These are phyloP conservation scores for Marasmius tenuissimus DNA, from an alignment of 1,284 basidiomycete species.

Conservation along the genomic window DNA sequence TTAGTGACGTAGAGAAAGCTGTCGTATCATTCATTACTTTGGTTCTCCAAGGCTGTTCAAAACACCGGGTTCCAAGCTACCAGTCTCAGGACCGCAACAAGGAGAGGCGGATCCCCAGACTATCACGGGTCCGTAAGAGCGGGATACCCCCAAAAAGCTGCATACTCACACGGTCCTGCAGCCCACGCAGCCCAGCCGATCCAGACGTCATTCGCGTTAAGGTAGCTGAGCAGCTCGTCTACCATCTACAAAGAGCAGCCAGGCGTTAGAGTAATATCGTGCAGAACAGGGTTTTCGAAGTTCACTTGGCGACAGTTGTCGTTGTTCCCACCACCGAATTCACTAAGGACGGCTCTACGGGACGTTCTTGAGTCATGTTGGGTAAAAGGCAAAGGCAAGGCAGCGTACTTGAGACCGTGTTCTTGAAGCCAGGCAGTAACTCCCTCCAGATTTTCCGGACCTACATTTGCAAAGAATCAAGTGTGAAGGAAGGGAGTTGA, in stretches of 20 bases:
- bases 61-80: constrained; percentile 42
- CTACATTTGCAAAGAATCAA: constrained; percentile 13
- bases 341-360: constrained; percentile 40
- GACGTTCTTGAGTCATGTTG: not conserved
- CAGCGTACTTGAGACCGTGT: constrained; percentile 39
- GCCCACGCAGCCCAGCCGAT: constrained; percentile 50
- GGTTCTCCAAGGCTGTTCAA: constrained; percentile 35
- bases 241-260: constrained; percentile 23
- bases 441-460: constrained; percentile 39
- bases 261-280: no score
- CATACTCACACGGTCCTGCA: constrained; percentile 40
- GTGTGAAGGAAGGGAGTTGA: not conserved
- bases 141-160: not conserved
- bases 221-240: constrained; percentile 38
- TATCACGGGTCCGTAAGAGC: constrained; percentile 12
- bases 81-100: constrained; percentile 45
- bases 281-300: not conserved
- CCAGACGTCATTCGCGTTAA: constrained; percentile 41
- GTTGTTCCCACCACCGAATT: constrained; percentile 46
- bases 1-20: no score
- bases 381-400: not conserved
- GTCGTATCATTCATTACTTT: constrained; percentile 22
- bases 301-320: constrained; percentile 35
- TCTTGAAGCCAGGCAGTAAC: constrained; percentile 43
- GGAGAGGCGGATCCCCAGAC: constrained; percentile 44